Evolutionary conservation across 768 basidiomycete species (phyloP), one percentile per base, ranked within the genome.

Genomic region (Scleroderma bovista): DNA sequence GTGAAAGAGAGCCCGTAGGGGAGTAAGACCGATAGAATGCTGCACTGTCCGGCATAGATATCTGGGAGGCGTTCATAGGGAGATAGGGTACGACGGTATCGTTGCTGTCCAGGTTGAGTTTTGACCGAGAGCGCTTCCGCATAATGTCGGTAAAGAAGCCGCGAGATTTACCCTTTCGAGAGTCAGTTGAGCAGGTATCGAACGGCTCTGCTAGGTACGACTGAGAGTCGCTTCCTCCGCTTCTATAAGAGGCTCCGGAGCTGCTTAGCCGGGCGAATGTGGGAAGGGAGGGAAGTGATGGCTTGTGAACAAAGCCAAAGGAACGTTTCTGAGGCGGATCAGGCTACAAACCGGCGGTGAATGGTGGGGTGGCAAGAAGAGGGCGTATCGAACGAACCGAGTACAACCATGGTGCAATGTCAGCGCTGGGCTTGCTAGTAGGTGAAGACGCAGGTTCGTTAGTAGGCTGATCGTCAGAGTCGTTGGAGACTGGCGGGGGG

Each of bases 141-240:
- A 60, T 76, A 55, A 68, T 68, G 55, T 73, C 70, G 47, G 66
- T 65, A 48, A 78, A 65, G 16, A 57, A 61, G 51, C 60, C 61
- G 38, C 79, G 62, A 15, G 75, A 69, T 63, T 78, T 83, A 31
- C 70, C 61, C 63, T 73, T 82, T 45, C 75, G 75, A 0, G 62
- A 50, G 33, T 72, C 65, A 44, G 53, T 57, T 37, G 73, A 56
- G 11, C 64, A 68, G 69, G 46, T 61, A 59, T 59, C 73, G 55
- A 58, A 55, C 5, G 60, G 53, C 38, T 71, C 71, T 34, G 58
- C 53, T 26, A 59, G 12, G 13, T 58, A 50, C 10, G 61, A 62
- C 32, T 57, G 52, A n/a, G 68, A 52, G 54, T 72, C 69, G 46
- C 53, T 67, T 36, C 47, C 67, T 50, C 47, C 61, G 33, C 52